Base-by-base conservation (phyloP, 129 eudicot species). In the Tanacetum coccineum region DNA sequence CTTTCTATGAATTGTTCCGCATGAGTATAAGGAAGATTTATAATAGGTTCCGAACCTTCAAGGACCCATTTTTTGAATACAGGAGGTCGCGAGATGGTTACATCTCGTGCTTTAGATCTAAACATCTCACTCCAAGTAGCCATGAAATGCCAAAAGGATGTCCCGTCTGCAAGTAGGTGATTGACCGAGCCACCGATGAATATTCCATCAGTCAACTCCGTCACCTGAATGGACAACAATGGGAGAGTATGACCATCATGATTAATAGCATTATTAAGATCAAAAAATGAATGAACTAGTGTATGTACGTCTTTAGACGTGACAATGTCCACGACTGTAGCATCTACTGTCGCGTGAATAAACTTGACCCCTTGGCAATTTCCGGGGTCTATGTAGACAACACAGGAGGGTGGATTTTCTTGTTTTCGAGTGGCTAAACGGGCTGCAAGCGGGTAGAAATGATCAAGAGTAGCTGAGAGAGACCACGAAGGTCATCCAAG, bases 111-210 rank as follows among this genome's bases (percentile, higher is more conserved):
- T 6, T 48, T 26, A 2, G 70, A 66, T 8, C n/a, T 48, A 15
- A 48, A 78, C 9, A 78, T 73, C 14, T 82, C 80, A 25, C 80
- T 66, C 87, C 82, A 82, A 15, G 80, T 64, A 50, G 67, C 66
- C 72, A 82, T 8, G 47, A 82, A 78, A 53, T 82, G 83, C 83
- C 83, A 82, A 28, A 82, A 74, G 6, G 78, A 62, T 3, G 76
- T 70, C 13, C 82, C 83, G 39, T 78, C 87, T 0, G 52, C 79
- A 0, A 78, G 62, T 0, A 25, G 25, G 30, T 78, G 87, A 48
- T 82, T 82, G 15, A 76, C 68, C 2, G 81, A 73, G 44, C 73
- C 70, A n/a, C 71, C 83, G 1, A 82, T 54, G 67, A 82, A 82
- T 5, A 63, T 22, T 4, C 87, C 80, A 54, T 82, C 87, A 0